phyloP scores from a whole-genome alignment of 805 yeast genomes.

The Candida montana region DNA sequence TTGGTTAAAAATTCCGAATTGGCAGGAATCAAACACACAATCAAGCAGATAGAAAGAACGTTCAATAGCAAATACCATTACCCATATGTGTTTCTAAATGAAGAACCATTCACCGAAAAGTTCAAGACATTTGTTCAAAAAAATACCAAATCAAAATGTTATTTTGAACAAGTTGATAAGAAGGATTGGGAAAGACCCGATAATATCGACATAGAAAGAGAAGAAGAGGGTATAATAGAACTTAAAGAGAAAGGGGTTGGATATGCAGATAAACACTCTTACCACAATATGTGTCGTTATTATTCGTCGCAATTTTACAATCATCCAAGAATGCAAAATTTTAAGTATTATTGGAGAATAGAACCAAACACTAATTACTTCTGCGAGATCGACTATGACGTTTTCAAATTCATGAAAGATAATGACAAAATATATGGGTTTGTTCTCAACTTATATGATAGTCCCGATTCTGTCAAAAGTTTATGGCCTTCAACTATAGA shows the following conservation, averaged over 20 bases:
- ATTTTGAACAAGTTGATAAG: conserved; percentile 41
- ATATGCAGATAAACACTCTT: conserved; percentile 56
- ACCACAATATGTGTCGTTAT: conserved; percentile 83
- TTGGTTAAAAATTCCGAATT: conserved; percentile 68
- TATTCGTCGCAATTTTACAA: conserved; percentile 61
- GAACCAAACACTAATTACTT: conserved; percentile 70
- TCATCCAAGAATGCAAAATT: conserved; percentile 55
- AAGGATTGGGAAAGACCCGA: conserved; percentile 57
- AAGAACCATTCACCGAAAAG: conserved; percentile 51
- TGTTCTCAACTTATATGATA: conserved; percentile 63
- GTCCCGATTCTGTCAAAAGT: conserved; percentile 54
- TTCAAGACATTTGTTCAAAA: conserved; percentile 44
- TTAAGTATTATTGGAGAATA: conserved; percentile 73
- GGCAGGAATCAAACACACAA: conserved; percentile 42
- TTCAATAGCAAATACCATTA: conserved; percentile 70
- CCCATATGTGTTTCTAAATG: conserved; percentile 79
- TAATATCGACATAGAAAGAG: conserved; percentile 42
- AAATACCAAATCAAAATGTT: conserved; percentile 36
- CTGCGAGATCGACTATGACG: conserved; percentile 69
- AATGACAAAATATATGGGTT: conserved; percentile 72
- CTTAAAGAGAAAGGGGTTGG: conserved; percentile 42
- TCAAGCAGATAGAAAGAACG: conserved; percentile 52
- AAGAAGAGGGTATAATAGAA: conserved; percentile 35
- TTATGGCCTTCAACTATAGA: conserved; percentile 68
- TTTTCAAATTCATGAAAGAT: conserved; percentile 65